phyloP scores from a whole-genome alignment of 345 rosid genomes.

The Kandelia obovata region DNA sequence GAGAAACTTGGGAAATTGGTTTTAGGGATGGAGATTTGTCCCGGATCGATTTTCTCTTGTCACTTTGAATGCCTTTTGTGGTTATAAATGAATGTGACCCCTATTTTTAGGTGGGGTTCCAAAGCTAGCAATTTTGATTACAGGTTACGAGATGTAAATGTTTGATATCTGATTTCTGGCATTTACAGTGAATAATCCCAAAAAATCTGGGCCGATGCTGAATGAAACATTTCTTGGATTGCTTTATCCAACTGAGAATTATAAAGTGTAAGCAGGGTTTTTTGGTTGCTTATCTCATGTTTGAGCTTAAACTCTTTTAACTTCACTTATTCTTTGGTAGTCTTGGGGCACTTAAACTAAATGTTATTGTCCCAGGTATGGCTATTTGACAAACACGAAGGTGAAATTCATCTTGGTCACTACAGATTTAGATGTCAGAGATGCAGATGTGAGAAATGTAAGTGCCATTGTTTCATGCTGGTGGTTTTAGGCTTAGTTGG shows the following conservation, averaged over 20 bases:
- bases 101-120: slow-evolving; percentile 2
- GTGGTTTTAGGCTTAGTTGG: neutral
- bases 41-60: neutral
- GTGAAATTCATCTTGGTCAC: slow-evolving; percentile 90
- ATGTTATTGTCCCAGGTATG: slow-evolving; percentile 46
- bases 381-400: slow-evolving; percentile 92
- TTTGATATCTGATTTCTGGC: neutral
- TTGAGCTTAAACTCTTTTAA: neutral
- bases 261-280: slow-evolving; percentile 69
- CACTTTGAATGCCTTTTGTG: neutral
- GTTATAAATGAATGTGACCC: neutral
- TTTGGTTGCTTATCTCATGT: neutral
- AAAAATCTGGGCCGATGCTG: slow-evolving; percentile 67
- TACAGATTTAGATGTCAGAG: slow-evolving; percentile 82
- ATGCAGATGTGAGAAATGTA: slow-evolving; percentile 88
- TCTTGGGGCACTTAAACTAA: neutral
- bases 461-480: slow-evolving; percentile 25
- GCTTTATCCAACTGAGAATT: slow-evolving; percentile 86
- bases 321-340: neutral
- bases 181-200: slow-evolving; percentile 81
- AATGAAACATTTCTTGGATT: slow-evolving; percentile 91
- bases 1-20: neutral
- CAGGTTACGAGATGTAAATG: no score
- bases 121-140: neutral
- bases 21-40: neutral